Evolutionary conservation across 768 basidiomycete genomes (phyloP).

Genomic region (Boletus reticuloceps): DNA sequence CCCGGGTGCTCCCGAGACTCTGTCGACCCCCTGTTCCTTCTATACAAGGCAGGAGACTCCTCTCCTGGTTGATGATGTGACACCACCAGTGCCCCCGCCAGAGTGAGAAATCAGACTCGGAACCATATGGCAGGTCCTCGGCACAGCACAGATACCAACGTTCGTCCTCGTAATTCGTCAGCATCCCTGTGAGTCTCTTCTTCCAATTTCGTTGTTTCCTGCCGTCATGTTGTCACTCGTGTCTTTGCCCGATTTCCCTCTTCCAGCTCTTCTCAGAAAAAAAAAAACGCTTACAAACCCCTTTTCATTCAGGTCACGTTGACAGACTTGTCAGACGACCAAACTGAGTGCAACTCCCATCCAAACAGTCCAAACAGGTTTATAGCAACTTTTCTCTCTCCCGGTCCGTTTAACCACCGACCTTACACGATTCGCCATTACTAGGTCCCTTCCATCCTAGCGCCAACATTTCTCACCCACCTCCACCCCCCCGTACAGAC

Average conservation of each 20-base stretch:
- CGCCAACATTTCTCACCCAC: conserved; percentile 7
- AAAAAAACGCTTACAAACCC: conserved; percentile 5
- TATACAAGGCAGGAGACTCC: conserved; percentile 5
- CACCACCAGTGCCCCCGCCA: neutral
- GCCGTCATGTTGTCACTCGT: conserved; percentile 14
- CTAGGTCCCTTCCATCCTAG: neutral
- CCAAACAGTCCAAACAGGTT: neutral
- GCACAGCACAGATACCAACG: conserved; percentile 23
- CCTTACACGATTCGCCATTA: conserved; percentile 6
- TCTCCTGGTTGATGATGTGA: neutral
- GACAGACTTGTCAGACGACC: conserved; percentile 2
- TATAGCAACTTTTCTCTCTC: neutral
- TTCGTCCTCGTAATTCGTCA: conserved; percentile 25
- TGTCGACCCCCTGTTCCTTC: conserved; percentile 7
- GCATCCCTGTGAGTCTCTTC: conserved; percentile 7
- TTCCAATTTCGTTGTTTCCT: conserved; percentile 13
- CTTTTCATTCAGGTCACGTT: conserved; percentile 1
- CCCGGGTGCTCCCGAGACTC: neutral
- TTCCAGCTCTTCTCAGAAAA: neutral
- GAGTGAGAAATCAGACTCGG: conserved; percentile 11
- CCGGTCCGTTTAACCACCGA: conserved; percentile 12
- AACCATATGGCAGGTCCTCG: conserved; percentile 14
- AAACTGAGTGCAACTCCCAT: neutral
- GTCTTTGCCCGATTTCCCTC: neutral
- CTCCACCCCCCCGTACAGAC: neutral